These are phyloP conservation scores for Paecilomyces dactylethromorphus DNA, from an alignment of 2,329 filamentous ascomycete genomes.

Conservation along the genomic window DNA sequence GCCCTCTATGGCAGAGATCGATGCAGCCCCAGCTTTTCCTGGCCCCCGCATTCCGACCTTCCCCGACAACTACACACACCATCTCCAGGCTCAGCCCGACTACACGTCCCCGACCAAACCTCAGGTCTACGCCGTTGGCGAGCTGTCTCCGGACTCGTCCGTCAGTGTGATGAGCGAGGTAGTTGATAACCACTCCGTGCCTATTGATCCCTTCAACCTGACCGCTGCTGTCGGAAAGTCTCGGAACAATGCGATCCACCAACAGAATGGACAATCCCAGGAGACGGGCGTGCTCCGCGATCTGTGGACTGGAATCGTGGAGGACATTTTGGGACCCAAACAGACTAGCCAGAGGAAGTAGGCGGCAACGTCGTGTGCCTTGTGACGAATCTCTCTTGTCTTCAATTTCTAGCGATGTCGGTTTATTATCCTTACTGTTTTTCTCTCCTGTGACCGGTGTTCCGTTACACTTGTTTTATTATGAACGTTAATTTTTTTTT, in stretches of 20 bases:
- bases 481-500: neutral
- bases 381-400: neutral
- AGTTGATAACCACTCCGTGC: slow-evolving; percentile 49
- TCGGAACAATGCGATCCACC: slow-evolving; percentile 28
- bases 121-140: slow-evolving; percentile 49
- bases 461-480: neutral
- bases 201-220: slow-evolving; percentile 52
- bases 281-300: slow-evolving; percentile 26
- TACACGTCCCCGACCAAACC: slow-evolving; percentile 44
- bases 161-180: slow-evolving; percentile 53
- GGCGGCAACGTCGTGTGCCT: neutral
- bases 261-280: slow-evolving; percentile 23
- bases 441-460: neutral
- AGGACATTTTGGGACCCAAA: slow-evolving; percentile 32
- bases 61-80: slow-evolving; percentile 30
- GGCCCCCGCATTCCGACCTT: slow-evolving; percentile 47
- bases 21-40: slow-evolving; percentile 24
- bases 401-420: neutral
- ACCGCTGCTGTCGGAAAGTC: slow-evolving; percentile 43
- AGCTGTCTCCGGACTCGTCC: slow-evolving; percentile 32
- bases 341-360: slow-evolving; percentile 13
- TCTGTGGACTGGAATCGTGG: slow-evolving; percentile 30
- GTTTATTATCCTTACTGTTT: neutral
- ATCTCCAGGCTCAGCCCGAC: slow-evolving; percentile 12
- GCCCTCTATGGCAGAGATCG: slow-evolving; percentile 44